Base-by-base conservation (phyloP, 164 flowering plant species). In the Annona cherimola region DNA sequence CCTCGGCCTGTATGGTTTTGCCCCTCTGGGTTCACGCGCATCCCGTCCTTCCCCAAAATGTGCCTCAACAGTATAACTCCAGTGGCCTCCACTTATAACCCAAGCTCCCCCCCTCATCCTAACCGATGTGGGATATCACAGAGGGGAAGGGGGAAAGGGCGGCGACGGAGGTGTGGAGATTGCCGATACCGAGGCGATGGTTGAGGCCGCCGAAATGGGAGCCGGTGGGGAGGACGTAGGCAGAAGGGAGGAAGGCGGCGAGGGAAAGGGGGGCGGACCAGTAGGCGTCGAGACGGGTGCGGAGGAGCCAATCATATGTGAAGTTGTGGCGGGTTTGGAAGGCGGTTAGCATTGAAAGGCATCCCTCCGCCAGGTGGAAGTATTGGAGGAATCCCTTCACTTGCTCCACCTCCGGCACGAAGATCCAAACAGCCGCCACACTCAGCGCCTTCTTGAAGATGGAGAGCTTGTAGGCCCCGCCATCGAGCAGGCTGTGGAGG, bases 251-350 rank as follows among this genome's bases (percentile, higher is more conserved):
- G 79, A 95, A 93, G 77, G 76, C 71, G 1, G 80, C 79, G 0
- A 91, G 89, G 40, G 50, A 72, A 0, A 95, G 81, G 4, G 97
- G 96, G 0, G 80, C 83, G 43, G 83, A 81, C 99, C 98, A 95
- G 80, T 84, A 93, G 0, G 92, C 89, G 54, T 95, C 99, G 0
- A 95, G 97, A 3, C 99, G 85, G 71, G 98, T 90, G 19, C 98
- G 91, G 79, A 95, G 79, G 6, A 95, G 80, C 99, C 99, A 95
- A 71, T 93, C 91, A 75, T 93, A 95, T 0, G 86, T 88, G 84
- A 95, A 86, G 69, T 85, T 83, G 69, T 89, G 74, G 46, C 66
- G 73, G 1, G 39, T 41, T 61, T 95, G 97, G 76, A 87, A 70
- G 0, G 79, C 57, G 42, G 80, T 62, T 72, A 93, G 88, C 89